Conservation (phyloP, 805 yeast species). For the Saturnispora ahearnii region DNA sequence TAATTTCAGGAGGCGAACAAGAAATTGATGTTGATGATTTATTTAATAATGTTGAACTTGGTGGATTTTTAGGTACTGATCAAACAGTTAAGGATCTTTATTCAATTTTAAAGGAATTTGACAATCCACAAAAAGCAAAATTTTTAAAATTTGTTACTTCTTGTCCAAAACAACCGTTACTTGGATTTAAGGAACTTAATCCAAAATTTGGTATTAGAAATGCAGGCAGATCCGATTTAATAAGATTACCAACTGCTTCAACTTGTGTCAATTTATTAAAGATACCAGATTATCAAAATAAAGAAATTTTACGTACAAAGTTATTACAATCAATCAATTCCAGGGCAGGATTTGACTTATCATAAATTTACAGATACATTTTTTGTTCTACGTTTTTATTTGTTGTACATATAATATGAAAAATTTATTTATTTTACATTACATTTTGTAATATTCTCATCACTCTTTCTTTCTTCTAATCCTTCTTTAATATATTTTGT, state of each 20-base stretch:
- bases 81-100: slow-evolving; percentile 60
- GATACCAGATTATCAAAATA: slow-evolving; percentile 72
- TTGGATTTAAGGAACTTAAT: slow-evolving; percentile 66
- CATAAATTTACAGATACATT: slow-evolving; percentile 25
- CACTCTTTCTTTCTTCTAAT: slow-evolving; percentile 3
- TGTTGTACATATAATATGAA: too few species aligned
- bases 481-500: slow-evolving; percentile 9
- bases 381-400: background rate
- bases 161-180: slow-evolving; percentile 81
- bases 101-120: slow-evolving; percentile 65
- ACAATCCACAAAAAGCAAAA: slow-evolving; percentile 49
- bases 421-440: background rate
- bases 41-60: slow-evolving; percentile 49
- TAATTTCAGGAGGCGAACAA: slow-evolving; percentile 71
- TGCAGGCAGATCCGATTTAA: slow-evolving; percentile 40
- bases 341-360: slow-evolving; percentile 82
- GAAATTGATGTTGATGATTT: slow-evolving; percentile 69
- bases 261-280: slow-evolving; percentile 87
- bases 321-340: slow-evolving; percentile 70
- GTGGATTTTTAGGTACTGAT: slow-evolving; percentile 50
- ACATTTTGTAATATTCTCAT: background rate
- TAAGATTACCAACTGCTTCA: slow-evolving; percentile 79
- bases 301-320: slow-evolving; percentile 47
- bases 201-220: slow-evolving; percentile 79
- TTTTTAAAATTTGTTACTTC: slow-evolving; percentile 86